Base-by-base conservation (phyloP, 139 green algal species). In the Zygnema cylindricum region DNA sequence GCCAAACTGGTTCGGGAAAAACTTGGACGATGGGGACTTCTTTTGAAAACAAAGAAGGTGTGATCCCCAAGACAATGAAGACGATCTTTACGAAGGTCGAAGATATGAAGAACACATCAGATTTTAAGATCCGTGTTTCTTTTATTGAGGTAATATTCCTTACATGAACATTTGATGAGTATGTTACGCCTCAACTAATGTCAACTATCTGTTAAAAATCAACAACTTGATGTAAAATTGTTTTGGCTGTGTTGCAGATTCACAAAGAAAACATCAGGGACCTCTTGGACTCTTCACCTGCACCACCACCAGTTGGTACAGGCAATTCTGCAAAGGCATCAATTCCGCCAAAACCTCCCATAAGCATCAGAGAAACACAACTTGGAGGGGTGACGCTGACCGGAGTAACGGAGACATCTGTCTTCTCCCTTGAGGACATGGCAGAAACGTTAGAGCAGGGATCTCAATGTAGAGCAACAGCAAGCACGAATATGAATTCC, bases 401-500 rank as follows among this genome's bases (percentile, higher is more conserved):
- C 1, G 94, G 94, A 0, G 94, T 94, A 1, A 78, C 41, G 1
- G 94, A 96, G 85, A 84, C 86, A 43, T 96, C 97, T 85, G 97
- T 98, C 40, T 55, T 69, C 63, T 91, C 43, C 36, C 40, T 86
- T 23, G 89, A 95, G 69, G 94, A 99, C 76, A 98, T 98, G 95
- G 93, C 91, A 2, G 84, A 88, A 1, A 90, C 96, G 32, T 92
- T 99, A 36, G 93, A 97, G 91, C 86, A 93, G 69, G 96, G 97
- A 69, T 95, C 94, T 1, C 91, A 97, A 11, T 93, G 92, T 86
- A 87, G 97, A 1, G 94, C 96, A 0, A 98, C 96, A 1, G 96
- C 93, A 0, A 94, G 92, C 21, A 99, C 97, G 0, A 93, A 92
- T 83, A 99, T 99, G 97, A 99, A 99, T 91, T 93, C 93, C 82